phyloP scores from a whole-genome alignment of 352 stramenopile genomes.

The Pythium coloratum region DNA sequence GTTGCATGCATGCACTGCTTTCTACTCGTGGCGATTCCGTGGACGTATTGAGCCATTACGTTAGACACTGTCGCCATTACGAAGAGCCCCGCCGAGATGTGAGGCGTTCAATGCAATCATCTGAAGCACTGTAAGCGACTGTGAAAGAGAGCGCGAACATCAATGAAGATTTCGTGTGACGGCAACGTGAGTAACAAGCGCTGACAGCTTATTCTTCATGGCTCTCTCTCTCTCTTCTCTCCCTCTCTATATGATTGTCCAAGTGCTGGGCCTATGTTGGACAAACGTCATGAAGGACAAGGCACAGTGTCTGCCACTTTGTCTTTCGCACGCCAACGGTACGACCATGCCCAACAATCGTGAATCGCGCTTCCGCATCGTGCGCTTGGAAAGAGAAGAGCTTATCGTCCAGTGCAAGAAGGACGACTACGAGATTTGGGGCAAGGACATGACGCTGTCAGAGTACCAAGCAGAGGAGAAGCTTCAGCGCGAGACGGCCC shows the following conservation, averaged over 20 bases:
- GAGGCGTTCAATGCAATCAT: background rate
- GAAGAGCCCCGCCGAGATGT: background rate
- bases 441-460: constrained; percentile 20
- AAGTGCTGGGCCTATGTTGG: background rate
- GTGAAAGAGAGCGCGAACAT: background rate
- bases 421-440: constrained; percentile 54
- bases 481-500: constrained; percentile 41
- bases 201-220: background rate
- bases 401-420: constrained; percentile 58
- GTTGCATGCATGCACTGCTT: background rate
- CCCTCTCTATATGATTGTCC: background rate
- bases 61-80: background rate
- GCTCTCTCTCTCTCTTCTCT: background rate
- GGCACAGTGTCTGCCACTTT: background rate
- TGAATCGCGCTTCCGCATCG: constrained; percentile 38
- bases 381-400: constrained; percentile 50
- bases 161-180: background rate
- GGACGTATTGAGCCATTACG: background rate
- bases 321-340: background rate
- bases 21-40: background rate
- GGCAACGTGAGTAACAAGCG: background rate
- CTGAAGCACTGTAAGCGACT: background rate
- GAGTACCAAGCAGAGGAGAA: constrained; percentile 54
- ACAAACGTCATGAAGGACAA: background rate
- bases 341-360: constrained; percentile 1